Evolutionary conservation across 768 basidiomycete genomes (phyloP).

Genomic region (Suillus spraguei): DNA sequence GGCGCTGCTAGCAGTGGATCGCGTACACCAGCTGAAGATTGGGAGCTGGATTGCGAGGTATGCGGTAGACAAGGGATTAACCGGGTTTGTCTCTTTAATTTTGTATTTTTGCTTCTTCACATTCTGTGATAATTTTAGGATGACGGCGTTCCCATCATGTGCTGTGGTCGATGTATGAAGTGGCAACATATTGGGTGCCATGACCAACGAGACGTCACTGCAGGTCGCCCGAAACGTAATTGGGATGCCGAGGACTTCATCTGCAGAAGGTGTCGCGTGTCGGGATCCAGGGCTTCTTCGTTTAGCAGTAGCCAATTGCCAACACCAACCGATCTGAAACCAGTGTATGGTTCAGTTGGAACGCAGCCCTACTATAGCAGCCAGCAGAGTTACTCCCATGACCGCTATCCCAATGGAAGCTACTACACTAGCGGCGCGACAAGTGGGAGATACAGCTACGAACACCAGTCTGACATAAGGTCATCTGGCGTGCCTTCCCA

Average conservation of each 20-base stretch:
- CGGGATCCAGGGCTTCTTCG: conserved; percentile 16
- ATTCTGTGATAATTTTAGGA: conserved; percentile 50
- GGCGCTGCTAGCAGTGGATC: conserved; percentile 40
- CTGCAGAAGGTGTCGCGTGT: conserved; percentile 58
- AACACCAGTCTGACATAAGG: conserved; percentile 23
- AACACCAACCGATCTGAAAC: conserved; percentile 9
- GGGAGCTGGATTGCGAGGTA: conserved; percentile 90
- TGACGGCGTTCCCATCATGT: conserved; percentile 77
- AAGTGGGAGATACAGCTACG: conserved; percentile 26
- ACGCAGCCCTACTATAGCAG: conserved; percentile 18
- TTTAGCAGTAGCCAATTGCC: conserved; percentile 8
- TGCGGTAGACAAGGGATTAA: conserved; percentile 76
- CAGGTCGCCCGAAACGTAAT: conserved; percentile 69
- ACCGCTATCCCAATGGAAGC: conserved; percentile 15
- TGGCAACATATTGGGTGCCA: conserved; percentile 95
- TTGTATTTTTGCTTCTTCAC: conserved; percentile 11
- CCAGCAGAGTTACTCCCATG: conserved; percentile 21
- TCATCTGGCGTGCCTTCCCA: conserved; percentile 18
- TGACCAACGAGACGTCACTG: conserved; percentile 64
- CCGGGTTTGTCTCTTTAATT: conserved; percentile 48
- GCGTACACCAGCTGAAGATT: conserved; percentile 64
- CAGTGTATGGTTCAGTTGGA: conserved; percentile 15
- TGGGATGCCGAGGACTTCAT: conserved; percentile 89
- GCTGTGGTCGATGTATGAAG: conserved; percentile 76
- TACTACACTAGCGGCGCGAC: conserved; percentile 20